These are phyloP conservation scores for Wickerhamomyces alni DNA, from an alignment of 805 yeast genomes.

Conservation along the genomic window DNA sequence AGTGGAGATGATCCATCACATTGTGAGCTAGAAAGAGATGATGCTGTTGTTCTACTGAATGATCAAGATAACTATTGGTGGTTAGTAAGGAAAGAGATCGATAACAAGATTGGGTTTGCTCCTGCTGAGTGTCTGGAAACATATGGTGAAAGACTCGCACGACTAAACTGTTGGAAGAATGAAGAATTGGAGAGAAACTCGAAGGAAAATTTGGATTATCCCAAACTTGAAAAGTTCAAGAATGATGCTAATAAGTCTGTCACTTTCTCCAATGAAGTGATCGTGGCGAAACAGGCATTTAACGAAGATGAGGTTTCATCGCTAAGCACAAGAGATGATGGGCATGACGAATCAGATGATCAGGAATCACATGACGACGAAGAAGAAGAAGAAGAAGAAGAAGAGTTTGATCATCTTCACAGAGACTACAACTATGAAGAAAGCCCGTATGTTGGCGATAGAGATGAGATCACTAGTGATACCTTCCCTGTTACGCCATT, in stretches of 20 bases:
- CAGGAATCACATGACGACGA: conserved; percentile 1
- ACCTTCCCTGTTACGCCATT: conserved; percentile 20
- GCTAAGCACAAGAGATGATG: conserved; percentile 14
- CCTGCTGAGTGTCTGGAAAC: conserved; percentile 96
- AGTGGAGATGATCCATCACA: conserved; percentile 92
- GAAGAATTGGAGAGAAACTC: conserved; percentile 42
- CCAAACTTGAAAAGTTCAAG: conserved; percentile 1
- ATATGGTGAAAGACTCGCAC: conserved; percentile 82
- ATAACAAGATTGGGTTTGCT: conserved; percentile 82
- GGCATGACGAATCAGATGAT: conserved; percentile 15
- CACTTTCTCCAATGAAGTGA: conserved; percentile 17
- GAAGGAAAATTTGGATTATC: conserved; percentile 8
- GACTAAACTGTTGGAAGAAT: conserved; percentile 88
- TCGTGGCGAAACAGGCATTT: conserved; percentile 3
- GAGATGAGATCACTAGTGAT: conserved; percentile 15
- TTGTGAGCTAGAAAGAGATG: conserved; percentile 72
- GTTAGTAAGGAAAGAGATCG: conserved; percentile 59
- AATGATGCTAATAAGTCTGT: conserved; percentile 15
- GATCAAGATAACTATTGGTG: conserved; percentile 97
- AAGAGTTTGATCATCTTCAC: not conserved
- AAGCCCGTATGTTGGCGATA: conserved; percentile 13
- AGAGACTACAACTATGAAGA: conserved; percentile 2
- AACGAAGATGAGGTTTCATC: conserved; percentile 12
- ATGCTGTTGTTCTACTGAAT: conserved; percentile 73
- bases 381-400: conserved; percentile 1